Conservation (phyloP, 495 filamentous ascomycete species). For the Chaetomium fimeti region DNA sequence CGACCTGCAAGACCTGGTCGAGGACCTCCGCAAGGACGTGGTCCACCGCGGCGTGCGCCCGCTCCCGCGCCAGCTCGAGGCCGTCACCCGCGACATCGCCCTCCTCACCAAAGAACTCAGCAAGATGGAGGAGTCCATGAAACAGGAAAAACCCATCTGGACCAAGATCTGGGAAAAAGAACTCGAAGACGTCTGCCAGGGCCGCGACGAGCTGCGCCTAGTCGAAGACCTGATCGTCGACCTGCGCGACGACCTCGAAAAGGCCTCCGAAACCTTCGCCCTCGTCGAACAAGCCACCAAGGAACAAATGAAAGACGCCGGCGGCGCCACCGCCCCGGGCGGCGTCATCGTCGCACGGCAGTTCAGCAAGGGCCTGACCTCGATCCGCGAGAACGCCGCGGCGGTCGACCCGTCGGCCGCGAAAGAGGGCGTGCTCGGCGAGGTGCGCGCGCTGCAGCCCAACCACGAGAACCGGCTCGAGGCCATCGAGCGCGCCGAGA, state of each 20-base stretch:
- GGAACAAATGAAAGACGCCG: conserved; percentile 79
- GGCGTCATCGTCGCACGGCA: conserved; percentile 47
- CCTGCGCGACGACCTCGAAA: conserved; percentile 90
- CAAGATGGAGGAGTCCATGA: conserved; percentile 91
- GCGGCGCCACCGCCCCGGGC: conserved; percentile 43
- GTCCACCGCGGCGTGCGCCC: conserved; percentile 90
- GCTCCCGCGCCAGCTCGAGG: conserved; percentile 84
- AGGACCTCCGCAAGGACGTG: conserved; percentile 96
- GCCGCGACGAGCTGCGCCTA: conserved; percentile 87
- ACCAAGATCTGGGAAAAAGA: conserved; percentile 99
- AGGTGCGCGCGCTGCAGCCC: conserved; percentile 90
- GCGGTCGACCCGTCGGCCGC: conserved; percentile 72
- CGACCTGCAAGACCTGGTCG: conserved; percentile 91
- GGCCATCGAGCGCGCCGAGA: conserved; percentile 93
- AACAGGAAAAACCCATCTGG: conserved; percentile 90
- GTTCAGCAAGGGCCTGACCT: conserved; percentile 57
- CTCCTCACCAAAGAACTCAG: conserved; percentile 80
- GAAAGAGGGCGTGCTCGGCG: conserved; percentile 86
- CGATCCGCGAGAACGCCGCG: conserved; percentile 57
- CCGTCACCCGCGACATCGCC: conserved; percentile 81
- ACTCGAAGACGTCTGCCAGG: conserved; percentile 88
- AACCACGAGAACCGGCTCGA: conserved; percentile 92
- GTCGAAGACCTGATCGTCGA: conserved; percentile 92
- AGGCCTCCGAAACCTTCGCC: conserved; percentile 85
- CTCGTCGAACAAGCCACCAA: conserved; percentile 95